Base-by-base conservation (phyloP, 148 eudicot species). In the Vaccinium vitisidaea region DNA sequence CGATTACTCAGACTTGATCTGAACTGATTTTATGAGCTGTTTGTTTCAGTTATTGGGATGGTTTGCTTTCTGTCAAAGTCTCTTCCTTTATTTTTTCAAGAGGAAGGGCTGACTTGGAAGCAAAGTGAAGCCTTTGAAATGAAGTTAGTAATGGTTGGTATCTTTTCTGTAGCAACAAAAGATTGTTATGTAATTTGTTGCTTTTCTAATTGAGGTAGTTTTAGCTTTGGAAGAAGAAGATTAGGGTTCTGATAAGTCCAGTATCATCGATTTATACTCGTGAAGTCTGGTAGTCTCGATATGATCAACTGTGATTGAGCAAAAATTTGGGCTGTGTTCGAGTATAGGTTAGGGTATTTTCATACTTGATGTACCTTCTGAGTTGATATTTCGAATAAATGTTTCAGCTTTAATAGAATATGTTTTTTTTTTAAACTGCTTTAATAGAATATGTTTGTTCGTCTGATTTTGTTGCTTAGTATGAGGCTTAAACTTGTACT, bases 11-110 rank as follows among this genome's bases (percentile, higher is more conserved):
- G 84, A 23, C 84, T 85, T 21, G 88, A 88, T 86, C 19, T 77
- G 83, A 53, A 19, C 52, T 84, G 75, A 84, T 27, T 2, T 23
- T 18, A 36, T 5, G 7, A 1, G 54, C 58, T 49, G 48, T 11
- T n/a, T 21, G 6, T 39, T 16, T 2, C 10, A 25, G 49, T 67
- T 67, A 13, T 14, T 15, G 76, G 32, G 32, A 50, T 80, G 14
- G 50, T 36, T 86, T 80, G 86, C 83, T 84, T 19, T 69, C 11
- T 61, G 56, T 81, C 84, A 49, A 43, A 18, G 78, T 59, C 69
- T 27, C 32, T 85, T 85, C 87, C 87, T 87, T 84, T 84, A 85
- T 87, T 82, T 87, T 84, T 87, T 85, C 85, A 85, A 87, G 83
- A 71, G 89, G 89, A 79, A 71, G 79, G 79, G 84, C 56, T 30